These are phyloP conservation scores for Gastrolobium bilobum DNA, from an alignment of 306 rosid species.

Conservation along the genomic window DNA sequence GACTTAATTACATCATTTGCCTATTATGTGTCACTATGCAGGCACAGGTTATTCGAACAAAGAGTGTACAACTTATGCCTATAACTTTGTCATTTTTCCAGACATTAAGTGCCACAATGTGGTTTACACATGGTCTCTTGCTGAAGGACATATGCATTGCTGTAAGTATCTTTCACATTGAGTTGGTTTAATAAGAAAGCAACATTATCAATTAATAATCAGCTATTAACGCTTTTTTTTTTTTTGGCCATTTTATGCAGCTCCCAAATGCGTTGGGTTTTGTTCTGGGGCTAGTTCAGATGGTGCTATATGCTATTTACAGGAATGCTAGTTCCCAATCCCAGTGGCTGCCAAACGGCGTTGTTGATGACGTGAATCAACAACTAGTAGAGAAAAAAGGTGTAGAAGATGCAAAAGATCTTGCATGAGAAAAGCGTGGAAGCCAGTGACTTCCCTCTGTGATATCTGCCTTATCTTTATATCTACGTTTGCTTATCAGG, in stretches of 20 bases:
- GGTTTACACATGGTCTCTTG: slow-evolving; percentile 69
- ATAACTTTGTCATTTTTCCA: slow-evolving; percentile 64
- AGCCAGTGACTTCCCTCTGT: too few relatives aligned
- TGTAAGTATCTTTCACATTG: slow-evolving; percentile 40
- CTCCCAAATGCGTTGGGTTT: slow-evolving; percentile 69
- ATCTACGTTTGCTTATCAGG: too few relatives aligned
- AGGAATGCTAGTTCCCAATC: slow-evolving; percentile 41
- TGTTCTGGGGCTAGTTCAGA: slow-evolving; percentile 62
- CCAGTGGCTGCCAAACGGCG: neutral
- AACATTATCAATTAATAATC: too few relatives aligned
- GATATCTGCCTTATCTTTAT: too few relatives aligned
- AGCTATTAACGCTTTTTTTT: too few relatives aligned
- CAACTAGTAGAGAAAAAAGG: too few relatives aligned
- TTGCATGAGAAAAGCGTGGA: too few relatives aligned
- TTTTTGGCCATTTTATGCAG: slow-evolving; percentile 40
- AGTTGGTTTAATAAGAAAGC: too few relatives aligned
- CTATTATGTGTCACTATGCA: slow-evolving; percentile 25
- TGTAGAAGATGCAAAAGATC: too few relatives aligned
- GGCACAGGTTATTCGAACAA: slow-evolving; percentile 67
- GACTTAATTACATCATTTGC: too few relatives aligned
- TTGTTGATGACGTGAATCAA: too few relatives aligned
- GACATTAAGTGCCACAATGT: slow-evolving; percentile 68
- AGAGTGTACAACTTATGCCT: slow-evolving; percentile 71
- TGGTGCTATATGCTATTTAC: slow-evolving; percentile 62
- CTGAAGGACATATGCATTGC: slow-evolving; percentile 65